A percentile compares a stretch with the other conserved stretches of the same genome.
Conservation (phyloP, 2,329 filamentous ascomycete species). For the Neofusicoccum parvum region DNA sequence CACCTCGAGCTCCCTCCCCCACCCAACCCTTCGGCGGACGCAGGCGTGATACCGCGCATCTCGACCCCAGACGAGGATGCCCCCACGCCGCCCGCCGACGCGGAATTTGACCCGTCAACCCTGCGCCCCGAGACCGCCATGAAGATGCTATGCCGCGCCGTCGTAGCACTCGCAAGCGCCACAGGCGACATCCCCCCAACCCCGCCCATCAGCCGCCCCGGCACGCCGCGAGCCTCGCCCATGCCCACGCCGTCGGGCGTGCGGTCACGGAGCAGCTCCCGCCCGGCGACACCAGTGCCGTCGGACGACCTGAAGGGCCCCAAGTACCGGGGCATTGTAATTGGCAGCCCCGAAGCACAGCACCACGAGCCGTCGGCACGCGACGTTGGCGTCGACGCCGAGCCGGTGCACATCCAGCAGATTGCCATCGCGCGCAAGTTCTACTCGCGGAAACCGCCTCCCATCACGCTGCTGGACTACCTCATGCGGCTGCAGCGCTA, state of each 20-base stretch:
- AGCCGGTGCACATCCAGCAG: slow-evolving; percentile 76
- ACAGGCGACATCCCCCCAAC: slow-evolving; percentile 81
- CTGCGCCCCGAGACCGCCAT: slow-evolving; percentile 75
- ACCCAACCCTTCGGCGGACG: slow-evolving; percentile 44
- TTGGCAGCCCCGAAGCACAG: slow-evolving; percentile 54
- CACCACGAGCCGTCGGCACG: slow-evolving; percentile 50
- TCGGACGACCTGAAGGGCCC: slow-evolving; percentile 42
- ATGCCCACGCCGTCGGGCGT: background rate
- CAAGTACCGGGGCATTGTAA: slow-evolving; percentile 38
- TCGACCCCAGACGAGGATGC: slow-evolving; percentile 35
- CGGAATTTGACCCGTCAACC: slow-evolving; percentile 68
- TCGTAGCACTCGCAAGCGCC: slow-evolving; percentile 64
- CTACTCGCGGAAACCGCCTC: slow-evolving; percentile 84
- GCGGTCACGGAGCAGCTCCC: slow-evolving; percentile 34
- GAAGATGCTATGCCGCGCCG: slow-evolving; percentile 69
- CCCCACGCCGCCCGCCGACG: slow-evolving; percentile 42
- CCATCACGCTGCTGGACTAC: slow-evolving; percentile 82
- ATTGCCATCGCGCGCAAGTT: slow-evolving; percentile 88
- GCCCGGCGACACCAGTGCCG: slow-evolving; percentile 43
- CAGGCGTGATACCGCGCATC: slow-evolving; percentile 43
- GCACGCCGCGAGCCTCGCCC: slow-evolving; percentile 50
- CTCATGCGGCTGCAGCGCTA: slow-evolving; percentile 83
- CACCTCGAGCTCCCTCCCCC: slow-evolving; percentile 32
- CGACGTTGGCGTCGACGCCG: slow-evolving; percentile 63
- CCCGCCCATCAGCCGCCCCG: slow-evolving; percentile 66